Conservation (phyloP, 2,329 filamentous ascomycete genomes). For the Cladosporium sp. region DNA sequence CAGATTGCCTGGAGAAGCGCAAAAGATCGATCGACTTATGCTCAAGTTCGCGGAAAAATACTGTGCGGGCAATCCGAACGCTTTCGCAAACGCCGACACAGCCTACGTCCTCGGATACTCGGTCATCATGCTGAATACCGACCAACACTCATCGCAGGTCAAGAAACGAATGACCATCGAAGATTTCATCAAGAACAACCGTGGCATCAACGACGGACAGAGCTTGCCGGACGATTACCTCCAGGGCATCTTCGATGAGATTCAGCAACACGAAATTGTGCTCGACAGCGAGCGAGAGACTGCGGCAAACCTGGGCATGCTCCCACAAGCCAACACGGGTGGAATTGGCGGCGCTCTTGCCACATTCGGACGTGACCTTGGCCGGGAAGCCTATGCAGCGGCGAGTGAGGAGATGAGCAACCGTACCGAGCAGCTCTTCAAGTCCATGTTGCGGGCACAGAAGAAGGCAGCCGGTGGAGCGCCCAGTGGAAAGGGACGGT, state of each 20-base stretch:
- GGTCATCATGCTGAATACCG: slow-evolving; percentile 93
- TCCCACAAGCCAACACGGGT: slow-evolving; percentile 46
- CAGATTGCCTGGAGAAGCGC: slow-evolving; percentile 87
- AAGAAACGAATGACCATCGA: slow-evolving; percentile 86
- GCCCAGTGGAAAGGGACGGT: slow-evolving; percentile 54
- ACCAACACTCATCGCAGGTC: slow-evolving; percentile 86
- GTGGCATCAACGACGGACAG: slow-evolving; percentile 94
- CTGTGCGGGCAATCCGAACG: slow-evolving; percentile 88
- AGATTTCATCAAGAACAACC: slow-evolving; percentile 98
- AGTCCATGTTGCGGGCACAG: slow-evolving; percentile 85
- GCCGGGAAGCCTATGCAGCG: slow-evolving; percentile 87
- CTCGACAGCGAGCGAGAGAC: slow-evolving; percentile 86
- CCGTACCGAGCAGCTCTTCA: slow-evolving; percentile 79
- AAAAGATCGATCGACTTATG: slow-evolving; percentile 99
- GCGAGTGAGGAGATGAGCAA: slow-evolving; percentile 91
- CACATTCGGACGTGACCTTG: slow-evolving; percentile 83
- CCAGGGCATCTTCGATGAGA: slow-evolving; percentile 84
- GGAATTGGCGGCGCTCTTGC: slow-evolving; percentile 59
- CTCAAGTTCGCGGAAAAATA: slow-evolving; percentile 97
- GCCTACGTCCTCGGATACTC: slow-evolving; percentile 95
- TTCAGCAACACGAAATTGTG: slow-evolving; percentile 85
- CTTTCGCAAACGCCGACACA: slow-evolving; percentile 96
- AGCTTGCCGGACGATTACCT: slow-evolving; percentile 93
- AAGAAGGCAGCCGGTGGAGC: slow-evolving; percentile 35
- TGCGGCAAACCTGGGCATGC: slow-evolving; percentile 69